Percentiles rank a stretch among this genome's conserved stretches.
phyloP scores from a whole-genome alignment of 2,329 filamentous ascomycete genomes.

The Aspergillus sp. region DNA sequence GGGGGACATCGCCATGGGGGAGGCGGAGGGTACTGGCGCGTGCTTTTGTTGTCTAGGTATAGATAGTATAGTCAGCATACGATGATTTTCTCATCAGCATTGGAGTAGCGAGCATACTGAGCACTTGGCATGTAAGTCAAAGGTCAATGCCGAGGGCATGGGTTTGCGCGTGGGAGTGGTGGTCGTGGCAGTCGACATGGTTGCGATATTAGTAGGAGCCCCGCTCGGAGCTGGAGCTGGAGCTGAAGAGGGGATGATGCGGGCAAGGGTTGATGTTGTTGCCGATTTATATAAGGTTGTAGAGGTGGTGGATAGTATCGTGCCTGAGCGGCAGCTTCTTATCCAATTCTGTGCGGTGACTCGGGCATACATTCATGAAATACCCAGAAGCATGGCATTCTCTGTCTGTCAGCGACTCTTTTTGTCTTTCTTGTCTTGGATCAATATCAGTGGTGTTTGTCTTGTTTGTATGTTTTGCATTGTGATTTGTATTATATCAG shows the following conservation, averaged over 20 bases:
- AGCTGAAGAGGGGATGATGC: not conserved
- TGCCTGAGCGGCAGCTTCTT: not conserved
- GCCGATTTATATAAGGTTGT: not conserved
- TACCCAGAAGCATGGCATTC: not conserved
- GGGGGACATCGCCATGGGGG: slow-evolving; percentile 84
- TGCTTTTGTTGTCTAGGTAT: slow-evolving; percentile 80
- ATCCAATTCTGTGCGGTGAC: not conserved
- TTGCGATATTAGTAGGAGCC: slow-evolving; percentile 21
- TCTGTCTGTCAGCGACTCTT: not conserved
- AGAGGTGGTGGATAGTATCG: not conserved
- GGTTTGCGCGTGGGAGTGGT: slow-evolving; percentile 27
- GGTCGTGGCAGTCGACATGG: slow-evolving; percentile 34
- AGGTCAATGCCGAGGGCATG: slow-evolving; percentile 67
- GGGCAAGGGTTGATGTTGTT: not conserved
- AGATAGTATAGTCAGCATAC: slow-evolving; percentile 2
- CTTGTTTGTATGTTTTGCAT: slow-evolving; percentile 17
- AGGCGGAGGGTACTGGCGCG: slow-evolving; percentile 84
- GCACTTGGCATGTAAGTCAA: slow-evolving; percentile 76
- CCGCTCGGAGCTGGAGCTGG: slow-evolving; percentile 13
- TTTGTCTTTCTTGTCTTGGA: slow-evolving; percentile 1
- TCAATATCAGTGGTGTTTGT: slow-evolving; percentile 14
- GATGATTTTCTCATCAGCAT: too few species aligned
- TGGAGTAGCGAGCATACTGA: slow-evolving; percentile 63
- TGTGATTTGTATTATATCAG: slow-evolving; percentile 5
- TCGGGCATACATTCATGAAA: not conserved